Conservation (phyloP, 2,329 filamentous ascomycete genomes). For the Colletotrichum musicola region DNA sequence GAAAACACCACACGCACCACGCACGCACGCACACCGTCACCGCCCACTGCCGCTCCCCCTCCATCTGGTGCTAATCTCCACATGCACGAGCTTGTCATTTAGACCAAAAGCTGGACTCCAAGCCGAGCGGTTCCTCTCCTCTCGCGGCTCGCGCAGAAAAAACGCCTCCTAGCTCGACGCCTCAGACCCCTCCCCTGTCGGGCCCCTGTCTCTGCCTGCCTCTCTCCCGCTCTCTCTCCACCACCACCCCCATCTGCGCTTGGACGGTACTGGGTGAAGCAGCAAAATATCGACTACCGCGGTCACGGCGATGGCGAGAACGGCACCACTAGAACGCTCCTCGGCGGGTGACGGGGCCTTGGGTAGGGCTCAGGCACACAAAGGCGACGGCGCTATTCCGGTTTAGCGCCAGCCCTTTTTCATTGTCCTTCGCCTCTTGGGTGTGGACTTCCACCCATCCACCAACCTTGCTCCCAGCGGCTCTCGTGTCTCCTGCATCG, state of each 20-base stretch:
- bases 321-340: conserved; percentile 12
- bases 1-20: conserved; percentile 15
- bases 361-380: conserved; percentile 21
- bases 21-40: conserved; percentile 1
- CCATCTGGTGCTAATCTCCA: conserved; percentile 27
- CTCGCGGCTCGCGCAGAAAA: conserved; percentile 5
- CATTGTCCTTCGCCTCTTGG: conserved; percentile 24
- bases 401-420: conserved; percentile 6
- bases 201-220: background rate
- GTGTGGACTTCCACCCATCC: conserved; percentile 1
- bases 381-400: conserved; percentile 18
- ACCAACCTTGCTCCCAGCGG: background rate
- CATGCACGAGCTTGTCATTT: conserved; percentile 21
- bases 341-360: conserved; percentile 8
- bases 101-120: background rate
- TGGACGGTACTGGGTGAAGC: background rate
- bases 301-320: conserved; percentile 1
- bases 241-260: background rate
- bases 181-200: conserved; percentile 1
- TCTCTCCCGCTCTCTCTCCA: no score
- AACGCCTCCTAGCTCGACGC: conserved; percentile 9
- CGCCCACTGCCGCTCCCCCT: conserved; percentile 9
- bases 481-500: background rate
- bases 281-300: background rate
- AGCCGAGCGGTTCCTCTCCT: conserved; percentile 3